Evolutionary conservation across 1,284 basidiomycete genomes (phyloP).

Genomic region (Chondrostereum purpureum): DNA sequence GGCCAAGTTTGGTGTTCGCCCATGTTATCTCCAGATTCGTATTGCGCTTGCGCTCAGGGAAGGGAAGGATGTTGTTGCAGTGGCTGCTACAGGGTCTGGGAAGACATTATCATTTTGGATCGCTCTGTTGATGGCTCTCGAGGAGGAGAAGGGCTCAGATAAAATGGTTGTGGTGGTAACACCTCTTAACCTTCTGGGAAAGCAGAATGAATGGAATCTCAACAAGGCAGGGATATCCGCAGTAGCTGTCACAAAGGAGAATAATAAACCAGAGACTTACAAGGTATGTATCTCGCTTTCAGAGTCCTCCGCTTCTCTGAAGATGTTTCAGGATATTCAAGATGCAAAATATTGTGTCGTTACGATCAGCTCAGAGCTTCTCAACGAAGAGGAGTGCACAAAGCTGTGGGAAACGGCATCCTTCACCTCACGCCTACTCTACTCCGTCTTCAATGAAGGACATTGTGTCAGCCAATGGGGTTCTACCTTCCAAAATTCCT

Average conservation of each 20-base stretch:
- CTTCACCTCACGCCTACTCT: slow-evolving; percentile 20
- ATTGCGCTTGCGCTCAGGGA: slow-evolving; percentile 11
- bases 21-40: slow-evolving; percentile 12
- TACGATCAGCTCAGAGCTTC: slow-evolving; percentile 25
- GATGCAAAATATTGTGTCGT: slow-evolving; percentile 25
- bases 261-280: slow-evolving; percentile 10
- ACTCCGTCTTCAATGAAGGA: slow-evolving; percentile 29
- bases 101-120: slow-evolving; percentile 17
- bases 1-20: too few species aligned
- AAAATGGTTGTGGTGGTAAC: slow-evolving; percentile 12
- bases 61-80: slow-evolving; percentile 16
- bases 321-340: slow-evolving; percentile 23
- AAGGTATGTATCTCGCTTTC: slow-evolving; percentile 8
- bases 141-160: slow-evolving; percentile 7
- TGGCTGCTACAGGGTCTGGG: slow-evolving; percentile 15
- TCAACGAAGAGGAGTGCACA: slow-evolving; percentile 18
- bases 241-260: slow-evolving; percentile 8
- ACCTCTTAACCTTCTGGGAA: slow-evolving; percentile 9
- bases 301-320: background rate
- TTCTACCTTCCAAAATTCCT: slow-evolving; percentile 17
- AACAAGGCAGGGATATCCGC: slow-evolving; percentile 2
- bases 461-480: slow-evolving; percentile 32
- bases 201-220: slow-evolving; percentile 8
- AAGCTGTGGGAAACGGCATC: too few species aligned
- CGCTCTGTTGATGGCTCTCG: slow-evolving; percentile 13